These are phyloP conservation scores for Saturnispora mendoncae DNA, from an alignment of 805 yeast species.

Conservation along the genomic window DNA sequence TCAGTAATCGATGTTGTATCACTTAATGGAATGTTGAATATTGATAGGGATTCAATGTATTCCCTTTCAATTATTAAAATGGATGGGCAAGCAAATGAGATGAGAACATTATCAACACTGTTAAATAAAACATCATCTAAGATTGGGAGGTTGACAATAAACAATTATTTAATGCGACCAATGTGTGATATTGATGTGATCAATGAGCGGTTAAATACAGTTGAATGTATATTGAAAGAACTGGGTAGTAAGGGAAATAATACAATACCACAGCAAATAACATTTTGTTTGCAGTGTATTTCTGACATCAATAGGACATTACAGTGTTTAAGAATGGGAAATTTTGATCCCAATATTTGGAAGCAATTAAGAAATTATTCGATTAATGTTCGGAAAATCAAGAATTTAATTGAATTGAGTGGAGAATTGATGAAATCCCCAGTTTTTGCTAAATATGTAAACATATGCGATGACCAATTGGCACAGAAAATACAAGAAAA, in stretches of 20 bases:
- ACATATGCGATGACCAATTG: slow-evolving; percentile 9
- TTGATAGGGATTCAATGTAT: slow-evolving; percentile 25
- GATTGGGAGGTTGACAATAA: slow-evolving; percentile 26
- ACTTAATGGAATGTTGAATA: slow-evolving; percentile 16
- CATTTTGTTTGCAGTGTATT: slow-evolving; percentile 11
- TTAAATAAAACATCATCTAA: slow-evolving; percentile 24
- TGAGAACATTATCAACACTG: slow-evolving; percentile 16
- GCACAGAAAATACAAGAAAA: slow-evolving; percentile 14
- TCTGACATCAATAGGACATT: slow-evolving; percentile 25
- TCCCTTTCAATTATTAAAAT: slow-evolving; percentile 19
- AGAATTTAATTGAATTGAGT: slow-evolving; percentile 8
- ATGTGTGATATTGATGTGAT: slow-evolving; percentile 23
- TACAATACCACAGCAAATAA: not conserved
- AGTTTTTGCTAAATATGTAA: slow-evolving; percentile 15
- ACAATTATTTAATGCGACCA: slow-evolving; percentile 31
- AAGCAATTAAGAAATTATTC: slow-evolving; percentile 21
- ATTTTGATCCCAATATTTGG: slow-evolving; percentile 26
- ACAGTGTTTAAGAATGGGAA: slow-evolving; percentile 21
- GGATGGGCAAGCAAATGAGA: slow-evolving; percentile 9
- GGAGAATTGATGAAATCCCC: slow-evolving; percentile 1
- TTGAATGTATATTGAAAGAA: slow-evolving; percentile 21
- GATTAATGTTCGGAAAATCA: slow-evolving; percentile 15
- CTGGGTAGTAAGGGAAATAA: not conserved
- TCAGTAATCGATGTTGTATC: slow-evolving; percentile 2
- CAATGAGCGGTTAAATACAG: slow-evolving; percentile 24